Evolutionary conservation across 1,284 basidiomycete species (phyloP).

Genomic region (Waitea zeae): DNA sequence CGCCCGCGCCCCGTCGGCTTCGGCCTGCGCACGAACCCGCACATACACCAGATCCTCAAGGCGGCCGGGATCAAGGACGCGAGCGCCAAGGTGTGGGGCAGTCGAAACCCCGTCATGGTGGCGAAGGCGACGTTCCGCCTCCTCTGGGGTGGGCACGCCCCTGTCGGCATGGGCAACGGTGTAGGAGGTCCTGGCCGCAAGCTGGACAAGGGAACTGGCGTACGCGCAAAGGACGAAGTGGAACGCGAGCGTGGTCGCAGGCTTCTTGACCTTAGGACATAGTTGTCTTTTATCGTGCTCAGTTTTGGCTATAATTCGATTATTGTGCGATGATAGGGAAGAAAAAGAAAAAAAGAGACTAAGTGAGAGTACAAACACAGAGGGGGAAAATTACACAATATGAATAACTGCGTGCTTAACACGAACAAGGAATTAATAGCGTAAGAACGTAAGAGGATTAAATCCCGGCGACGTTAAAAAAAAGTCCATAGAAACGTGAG

Average conservation of each 20-base stretch:
- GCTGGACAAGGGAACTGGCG: conserved; percentile 48
- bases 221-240: conserved; percentile 43
- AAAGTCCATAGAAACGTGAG: too few relatives aligned
- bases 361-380: too few relatives aligned
- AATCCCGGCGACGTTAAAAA: too few relatives aligned
- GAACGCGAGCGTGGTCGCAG: conserved; percentile 60
- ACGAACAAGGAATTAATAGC: too few relatives aligned
- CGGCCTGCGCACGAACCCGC: conserved; percentile 80
- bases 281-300: too few relatives aligned
- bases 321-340: too few relatives aligned
- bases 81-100: conserved; percentile 89
- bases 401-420: too few relatives aligned
- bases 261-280: conserved; percentile 37
- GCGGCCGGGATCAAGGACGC: conserved; percentile 92
- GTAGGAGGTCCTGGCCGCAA: conserved; percentile 52
- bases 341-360: too few relatives aligned
- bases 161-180: conserved; percentile 62
- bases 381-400: too few relatives aligned
- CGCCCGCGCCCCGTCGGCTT: conserved; percentile 88
- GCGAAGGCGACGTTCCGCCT: conserved; percentile 43
- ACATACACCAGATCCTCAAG: conserved; percentile 77
- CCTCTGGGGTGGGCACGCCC: conserved; percentile 56
- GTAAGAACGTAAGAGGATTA: too few relatives aligned
- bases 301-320: too few relatives aligned
- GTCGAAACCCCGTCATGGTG: conserved; percentile 60